phyloP scores from a whole-genome alignment of 768 basidiomycete genomes.

The Psilocybe azurescens region DNA sequence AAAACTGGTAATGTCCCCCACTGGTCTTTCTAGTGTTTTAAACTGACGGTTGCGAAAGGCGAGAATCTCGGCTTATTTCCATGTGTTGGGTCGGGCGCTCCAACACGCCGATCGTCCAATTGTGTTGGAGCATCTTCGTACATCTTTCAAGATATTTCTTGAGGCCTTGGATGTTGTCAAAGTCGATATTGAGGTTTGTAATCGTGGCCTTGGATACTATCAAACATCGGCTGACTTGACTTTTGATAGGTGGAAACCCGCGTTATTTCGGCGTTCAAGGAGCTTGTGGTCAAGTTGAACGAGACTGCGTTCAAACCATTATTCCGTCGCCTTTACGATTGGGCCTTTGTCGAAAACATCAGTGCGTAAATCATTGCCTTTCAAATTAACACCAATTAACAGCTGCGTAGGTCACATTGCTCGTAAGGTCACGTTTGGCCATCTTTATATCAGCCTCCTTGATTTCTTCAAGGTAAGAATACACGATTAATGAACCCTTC shows the following conservation, averaged over 20 bases:
- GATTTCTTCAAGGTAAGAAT: slow-evolving; percentile 84
- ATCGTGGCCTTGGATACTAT: background rate
- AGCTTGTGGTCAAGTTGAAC: slow-evolving; percentile 91
- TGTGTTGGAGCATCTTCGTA: slow-evolving; percentile 68
- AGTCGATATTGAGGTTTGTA: slow-evolving; percentile 24
- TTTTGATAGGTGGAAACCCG: slow-evolving; percentile 51
- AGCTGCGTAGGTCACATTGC: slow-evolving; percentile 35
- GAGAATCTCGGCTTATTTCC: slow-evolving; percentile 62
- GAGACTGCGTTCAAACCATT: slow-evolving; percentile 90
- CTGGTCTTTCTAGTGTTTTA: background rate
- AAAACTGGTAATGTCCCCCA: slow-evolving; percentile 37
- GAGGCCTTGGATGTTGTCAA: slow-evolving; percentile 70
- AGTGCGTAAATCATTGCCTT: slow-evolving; percentile 38
- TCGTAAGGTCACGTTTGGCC: slow-evolving; percentile 75
- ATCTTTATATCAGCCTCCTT: slow-evolving; percentile 73
- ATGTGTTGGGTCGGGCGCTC: slow-evolving; percentile 67
- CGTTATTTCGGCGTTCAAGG: slow-evolving; percentile 78
- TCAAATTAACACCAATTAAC: slow-evolving; percentile 1
- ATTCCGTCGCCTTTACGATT: slow-evolving; percentile 92
- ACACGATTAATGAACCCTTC: background rate
- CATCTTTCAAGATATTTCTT: slow-evolving; percentile 79
- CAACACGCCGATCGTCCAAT: slow-evolving; percentile 67
- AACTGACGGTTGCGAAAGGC: slow-evolving; percentile 25
- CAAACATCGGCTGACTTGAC: background rate
- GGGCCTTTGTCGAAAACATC: slow-evolving; percentile 76